Evolutionary conservation across 75 land plant species (phyloP), one percentile per base, ranked within the genome.

Genomic region (Sequoiadendron giganteum): DNA sequence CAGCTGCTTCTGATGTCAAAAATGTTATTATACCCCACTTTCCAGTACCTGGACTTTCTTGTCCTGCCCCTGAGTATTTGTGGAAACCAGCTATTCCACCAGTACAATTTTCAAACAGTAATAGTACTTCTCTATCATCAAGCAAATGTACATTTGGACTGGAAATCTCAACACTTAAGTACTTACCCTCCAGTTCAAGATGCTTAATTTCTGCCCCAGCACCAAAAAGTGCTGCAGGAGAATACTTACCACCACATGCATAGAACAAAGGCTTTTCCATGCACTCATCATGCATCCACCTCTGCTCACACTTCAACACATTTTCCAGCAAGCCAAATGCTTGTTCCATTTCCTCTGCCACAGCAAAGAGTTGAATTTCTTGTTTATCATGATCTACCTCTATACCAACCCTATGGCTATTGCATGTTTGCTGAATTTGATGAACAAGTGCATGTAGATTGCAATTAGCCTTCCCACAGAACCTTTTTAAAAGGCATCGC

Each of bases 151-250:
- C 87, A 89, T 89, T 85, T 73, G 93, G 90, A 87, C 86, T 87
- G 14, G 32, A 92, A 47, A 95, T 79, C 88, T 95, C 95, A 34
- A 96, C 93, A 39, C 87, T 89, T 49, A 94, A 70, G 85, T 42
- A 93, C 87, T 95, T 91, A 43, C 89, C 94, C 28, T 91, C 92
- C 87, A 96, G 91, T 70, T 94, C 94, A 48, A 96, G 88, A 89
- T 96, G 93, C 87, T 91, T 95, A 32, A 96, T 91, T 86, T 91
- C 89, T 86, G 93, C 98, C 86, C 98, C 98, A 86, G 95, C 90
- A 85, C 96, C 96, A 84, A 95, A 93, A 19, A 96, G 87, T 19
- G 96, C 96, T 9, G 91, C 75, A 43, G 94, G 73, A 25, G 96
- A 86, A 36, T 88, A 54, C 38, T 15, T 88, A 73, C 90, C 90